Base-by-base conservation (phyloP, 352 stramenopile genomes). In the Globisporangium rhizosaccharum region DNA sequence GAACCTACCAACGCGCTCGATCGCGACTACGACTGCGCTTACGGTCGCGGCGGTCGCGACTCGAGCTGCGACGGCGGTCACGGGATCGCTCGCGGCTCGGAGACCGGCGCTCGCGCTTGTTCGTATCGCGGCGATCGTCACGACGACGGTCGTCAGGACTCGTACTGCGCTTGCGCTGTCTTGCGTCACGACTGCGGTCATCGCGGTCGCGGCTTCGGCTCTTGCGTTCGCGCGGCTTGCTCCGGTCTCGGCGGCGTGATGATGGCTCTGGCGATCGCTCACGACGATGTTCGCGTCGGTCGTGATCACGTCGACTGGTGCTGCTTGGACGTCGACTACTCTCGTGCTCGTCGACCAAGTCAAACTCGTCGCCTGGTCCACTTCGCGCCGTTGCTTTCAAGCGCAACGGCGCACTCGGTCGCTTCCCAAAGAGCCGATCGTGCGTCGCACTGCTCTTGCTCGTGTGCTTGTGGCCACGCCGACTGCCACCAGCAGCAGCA, bases 361-460 rank as follows among this genome's bases (percentile, higher is more conserved):
- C 54, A 42, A 60, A 66, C 9, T 53, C 55, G 41, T 61, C 61
- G 2, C 39, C 61, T 12, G 36, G 33, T 39, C 7, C 28, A 4
- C 12, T n/a, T 17, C 54, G 54, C 48, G 47, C 57, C 11, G 67
- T 56, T 10, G 77, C 54, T 51, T 90, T 92, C 15, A 88, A 53
- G 4, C 60, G 64, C 46, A 91, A 49, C 20, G 44, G 44, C n/a
- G 20, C 44, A 5, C n/a, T 18, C 9, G 18, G 25, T 39, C 71
- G 59, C 67, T 30, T 56, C 2, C 48, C 68, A 68, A 18, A 86
- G 36, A 23, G 73, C 63, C 44, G 59, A 51, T 42, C 62, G 58
- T 12, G 63, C 68, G 48, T 62, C 50, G 20, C 49, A 11, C 50
- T 62, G 51, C 47, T 61, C 23, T 53, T 63, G 25, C 41, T 70